These are phyloP conservation scores for Gossypium schwendimanii DNA, from an alignment of 441 rosid genomes.

Conservation along the genomic window DNA sequence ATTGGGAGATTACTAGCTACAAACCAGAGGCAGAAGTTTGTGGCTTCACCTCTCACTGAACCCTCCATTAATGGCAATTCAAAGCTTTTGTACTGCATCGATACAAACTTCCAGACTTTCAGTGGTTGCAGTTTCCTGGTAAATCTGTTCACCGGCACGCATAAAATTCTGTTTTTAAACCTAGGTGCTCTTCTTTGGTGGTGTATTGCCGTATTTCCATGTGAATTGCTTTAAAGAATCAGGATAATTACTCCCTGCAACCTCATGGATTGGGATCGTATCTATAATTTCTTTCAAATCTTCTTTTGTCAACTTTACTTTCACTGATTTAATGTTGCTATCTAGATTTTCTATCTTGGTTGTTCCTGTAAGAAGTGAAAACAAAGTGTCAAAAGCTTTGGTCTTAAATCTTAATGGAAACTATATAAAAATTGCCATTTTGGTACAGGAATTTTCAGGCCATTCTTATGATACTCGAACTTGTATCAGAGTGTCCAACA, in stretches of 20 bases:
- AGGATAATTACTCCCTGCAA: neutral
- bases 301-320: conserved; percentile 23
- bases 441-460: neutral
- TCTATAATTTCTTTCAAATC: conserved; percentile 27
- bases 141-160: too few species aligned
- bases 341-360: conserved; percentile 27
- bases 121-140: too few species aligned
- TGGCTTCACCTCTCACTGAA: neutral
- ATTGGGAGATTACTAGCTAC: neutral
- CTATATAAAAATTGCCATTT: neutral
- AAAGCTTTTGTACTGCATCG: too few species aligned
- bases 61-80: neutral
- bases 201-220: neutral
- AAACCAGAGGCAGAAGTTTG: neutral
- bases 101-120: too few species aligned
- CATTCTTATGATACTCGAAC: neutral
- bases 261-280: conserved; percentile 11
- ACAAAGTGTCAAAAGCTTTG: neutral
- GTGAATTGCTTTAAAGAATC: neutral
- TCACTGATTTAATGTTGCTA: conserved; percentile 26
- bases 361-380: conserved; percentile 16
- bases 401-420: neutral
- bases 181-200: neutral
- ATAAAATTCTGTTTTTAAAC: too few species aligned
- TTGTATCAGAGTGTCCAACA: too few species aligned